Base-by-base conservation (phyloP, 176 grass and related monocot genomes). In the Alloteropsis semialata region DNA sequence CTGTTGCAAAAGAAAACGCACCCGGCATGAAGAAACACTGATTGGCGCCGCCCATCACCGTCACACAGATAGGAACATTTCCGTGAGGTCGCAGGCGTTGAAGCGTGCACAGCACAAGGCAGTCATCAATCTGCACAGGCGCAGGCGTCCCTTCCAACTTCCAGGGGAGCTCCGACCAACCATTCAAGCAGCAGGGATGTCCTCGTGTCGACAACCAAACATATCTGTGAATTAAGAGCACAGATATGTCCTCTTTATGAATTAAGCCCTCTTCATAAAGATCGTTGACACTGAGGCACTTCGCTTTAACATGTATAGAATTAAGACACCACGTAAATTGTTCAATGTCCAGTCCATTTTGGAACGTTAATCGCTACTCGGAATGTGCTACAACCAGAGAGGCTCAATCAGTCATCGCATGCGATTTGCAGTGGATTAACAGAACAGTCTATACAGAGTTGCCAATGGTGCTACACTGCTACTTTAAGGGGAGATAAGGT, bases 91-190 rank as follows among this genome's bases (percentile, higher is more conserved):
- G 37, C 14, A 55, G 30, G 69, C 12, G 39, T 75, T 74, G 66
- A 80, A 67, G 67, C 49, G 12, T 67, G 48, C 57, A 68, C 16
- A 69, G 48, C 57, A 68, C 16, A 69, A 43, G 51, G 5, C 69
- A 75, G 65, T 29, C 65, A 65, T 29, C 65, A 65, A 56, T n/a
- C 45, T 56, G 36, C 74, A 65, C 74, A 79, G 11, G 28, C 17
- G 33, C 5, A 51, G 43, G 21, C 28, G 44, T 28, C 65, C 55
- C 63, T 78, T 44, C 4, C 63, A 61, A 58, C 10, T 60, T 41
- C 32, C 32, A 54, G 8, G 8, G 11, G 17, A 39, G 41, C 50
- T 33, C 67, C 68, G 38, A 27, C 19, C 46, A 68, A 41, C 21
- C 58, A 38, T 55, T 55, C 25, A 69, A 71, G 7, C 37, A 36